Evolutionary conservation across 805 yeast species (phyloP), one percentile per base, ranked within the genome.

Genomic region (Sugiyamaella mastotermitis): DNA sequence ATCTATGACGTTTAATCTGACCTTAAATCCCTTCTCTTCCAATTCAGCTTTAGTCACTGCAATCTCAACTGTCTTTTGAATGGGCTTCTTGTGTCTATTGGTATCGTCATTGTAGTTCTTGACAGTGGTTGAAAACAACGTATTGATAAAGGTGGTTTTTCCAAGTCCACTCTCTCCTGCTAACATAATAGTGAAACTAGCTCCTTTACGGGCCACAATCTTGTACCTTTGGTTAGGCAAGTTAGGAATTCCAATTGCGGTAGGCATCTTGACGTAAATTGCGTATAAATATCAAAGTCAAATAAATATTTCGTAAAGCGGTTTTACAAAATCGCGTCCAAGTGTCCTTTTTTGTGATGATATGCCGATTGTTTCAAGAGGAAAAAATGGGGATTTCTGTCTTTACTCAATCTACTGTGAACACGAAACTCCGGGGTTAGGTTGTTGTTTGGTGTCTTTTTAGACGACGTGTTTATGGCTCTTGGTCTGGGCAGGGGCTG

Each of bases 121-220:
- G 57, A 58, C 36, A 59, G 64, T 36, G 1, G 79, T 62, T 31
- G 80, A 79, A 57, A 85, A 83, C 46, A 88, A 68, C 6, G 94
- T 79, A 66, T 88, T 84, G 33, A 47, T 42, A 16, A 49, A 43
- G 7, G 63, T 60, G 28, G 60, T 55, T 34, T 70, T 74, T 32
- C 94, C 95, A 37, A 83, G 68, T 3, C 96, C 96, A 35, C 82
- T 69, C 59, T 82, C 87, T 21, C 97, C 96, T 33, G 82, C 87
- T 25, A 86, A 76, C 83, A 87, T 76, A 40, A 88, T 53, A 32
- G 94, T 85, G 61, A 84, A 82, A 18, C 78, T 67, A 15, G 84
- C 77, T 13, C 95, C 95, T 6, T 56, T 47, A 43, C 61, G 57
- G 35, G 65, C 61, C 18, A 66, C 66, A 35, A 62, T 61, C 41